Base-by-base conservation (phyloP, 1,284 basidiomycete species). In the Farysia itapuensis region DNA sequence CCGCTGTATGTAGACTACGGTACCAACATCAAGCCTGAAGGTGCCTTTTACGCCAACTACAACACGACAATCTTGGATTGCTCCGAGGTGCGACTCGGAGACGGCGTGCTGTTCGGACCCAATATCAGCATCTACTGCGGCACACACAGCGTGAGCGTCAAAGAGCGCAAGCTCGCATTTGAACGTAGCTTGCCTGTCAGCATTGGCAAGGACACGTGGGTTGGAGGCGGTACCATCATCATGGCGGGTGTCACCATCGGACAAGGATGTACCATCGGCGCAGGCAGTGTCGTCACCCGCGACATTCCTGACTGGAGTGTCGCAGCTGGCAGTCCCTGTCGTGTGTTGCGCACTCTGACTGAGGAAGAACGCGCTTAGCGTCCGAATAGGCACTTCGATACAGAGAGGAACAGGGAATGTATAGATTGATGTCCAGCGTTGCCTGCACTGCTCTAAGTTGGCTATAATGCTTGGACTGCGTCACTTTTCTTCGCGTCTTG, bases 161-260 rank as follows among this genome's bases (percentile, higher is more conserved):
- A 51, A 21, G 70, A 72, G 36, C 44, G 70, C 12, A 53, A 56
- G 38, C 20, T 54, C 24, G 65, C 65, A 4, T 19, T 57, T 22
- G 70, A 72, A 23, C 44, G 67, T 5, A 64, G 61, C 32, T 33
- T 70, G 16, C 65, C 70, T 11, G 57, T 72, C 15, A 44, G 24
- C 19, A 68, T 72, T 11, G 70, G 70, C 0, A 35, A 22, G 14
- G 52, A 72, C 35, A 49, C 49, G 7, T 72, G 70, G 70, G 36
- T 70, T 19, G 80, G 81, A 2, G 81, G 79, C 0, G 75, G 74
- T n/a, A 79, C 70, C 3, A 75, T 77, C 24, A 75, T 82, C 33
- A 64, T 78, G 23, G 76, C 79, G 0, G 79, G 80, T 3, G 79
- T 82, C 1, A 80, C 67, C 2, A 79, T 82, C n/a, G 81, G 81